Conservation (phyloP, 2,329 filamentous ascomycete species). For the Neonectria hederae region DNA sequence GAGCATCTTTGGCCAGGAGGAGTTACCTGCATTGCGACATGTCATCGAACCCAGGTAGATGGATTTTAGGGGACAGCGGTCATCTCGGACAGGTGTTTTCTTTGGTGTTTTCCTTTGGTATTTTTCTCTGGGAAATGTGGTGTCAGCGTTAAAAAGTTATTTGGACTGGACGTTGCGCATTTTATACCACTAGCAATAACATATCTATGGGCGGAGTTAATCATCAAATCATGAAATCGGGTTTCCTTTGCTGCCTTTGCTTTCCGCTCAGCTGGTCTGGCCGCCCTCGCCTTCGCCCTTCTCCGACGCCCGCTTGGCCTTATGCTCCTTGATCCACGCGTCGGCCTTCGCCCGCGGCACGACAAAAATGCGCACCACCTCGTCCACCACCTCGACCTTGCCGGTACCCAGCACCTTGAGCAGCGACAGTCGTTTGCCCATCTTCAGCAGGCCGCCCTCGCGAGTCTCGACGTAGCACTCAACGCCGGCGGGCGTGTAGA, state of each 20-base stretch:
- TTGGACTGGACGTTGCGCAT: conserved; percentile 2
- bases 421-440: conserved; percentile 84
- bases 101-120: background rate
- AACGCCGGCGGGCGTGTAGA: conserved; percentile 73
- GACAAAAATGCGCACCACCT: conserved; percentile 83
- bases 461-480: conserved; percentile 92
- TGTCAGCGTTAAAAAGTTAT: conserved; percentile 2
- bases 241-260: conserved; percentile 15
- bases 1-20: background rate
- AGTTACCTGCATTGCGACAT: background rate
- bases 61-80: background rate
- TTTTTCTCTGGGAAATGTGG: background rate
- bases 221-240: conserved; percentile 20
- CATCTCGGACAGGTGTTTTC: conserved; percentile 9
- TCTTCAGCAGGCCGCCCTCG: conserved; percentile 83
- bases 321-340: conserved; percentile 86
- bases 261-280: conserved; percentile 2
- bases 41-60: conserved; percentile 5
- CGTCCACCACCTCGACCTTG: conserved; percentile 88
- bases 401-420: conserved; percentile 78
- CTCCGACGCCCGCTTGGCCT: conserved; percentile 72
- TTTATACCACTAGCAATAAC: conserved; percentile 18
- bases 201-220: conserved; percentile 17
- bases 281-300: conserved; percentile 41
- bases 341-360: conserved; percentile 76